Evolutionary conservation across 2,329 filamentous ascomycete species (phyloP).

Genomic region (Pyrenophora seminiperda): DNA sequence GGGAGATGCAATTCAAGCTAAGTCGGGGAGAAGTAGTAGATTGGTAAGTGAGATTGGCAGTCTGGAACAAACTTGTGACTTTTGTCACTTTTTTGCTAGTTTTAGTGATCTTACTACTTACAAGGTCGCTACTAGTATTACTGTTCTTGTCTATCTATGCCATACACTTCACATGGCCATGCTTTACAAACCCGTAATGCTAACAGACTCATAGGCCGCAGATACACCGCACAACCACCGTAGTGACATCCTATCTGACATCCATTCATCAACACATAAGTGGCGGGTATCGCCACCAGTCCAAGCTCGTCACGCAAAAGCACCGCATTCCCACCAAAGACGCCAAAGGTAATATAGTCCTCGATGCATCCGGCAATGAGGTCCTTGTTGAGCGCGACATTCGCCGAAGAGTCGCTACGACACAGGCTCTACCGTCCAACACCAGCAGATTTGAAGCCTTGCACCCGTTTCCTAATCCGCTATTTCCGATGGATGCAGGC

Average conservation of each 20-base stretch:
- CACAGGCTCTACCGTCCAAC: constrained; percentile 9
- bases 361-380: constrained; percentile 11
- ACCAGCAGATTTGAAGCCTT: constrained; percentile 22
- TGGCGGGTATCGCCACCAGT: constrained; percentile 21
- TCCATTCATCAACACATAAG: constrained; percentile 29
- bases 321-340: constrained; percentile 21
- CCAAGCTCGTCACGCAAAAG: constrained; percentile 11
- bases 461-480: constrained; percentile 34
- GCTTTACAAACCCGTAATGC: background rate
- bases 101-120: too few species aligned
- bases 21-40: constrained; percentile 23
- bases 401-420: constrained; percentile 12
- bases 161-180: too few species aligned
- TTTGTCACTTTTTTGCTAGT: background rate
- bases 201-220: constrained; percentile 19
- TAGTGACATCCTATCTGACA: constrained; percentile 24
- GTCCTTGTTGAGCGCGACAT: constrained; percentile 14
- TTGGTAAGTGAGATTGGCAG: constrained; percentile 22
- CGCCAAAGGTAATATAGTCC: constrained; percentile 19
- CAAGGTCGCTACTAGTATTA: too few species aligned
- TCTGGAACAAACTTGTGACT: background rate
- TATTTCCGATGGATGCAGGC: constrained; percentile 25
- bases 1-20: constrained; percentile 28
- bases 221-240: constrained; percentile 24
- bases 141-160: too few species aligned